Evolutionary conservation across 1,284 basidiomycete species (phyloP), one percentile per base, ranked within the genome.

Genomic region (Singerocomus inundabilis): DNA sequence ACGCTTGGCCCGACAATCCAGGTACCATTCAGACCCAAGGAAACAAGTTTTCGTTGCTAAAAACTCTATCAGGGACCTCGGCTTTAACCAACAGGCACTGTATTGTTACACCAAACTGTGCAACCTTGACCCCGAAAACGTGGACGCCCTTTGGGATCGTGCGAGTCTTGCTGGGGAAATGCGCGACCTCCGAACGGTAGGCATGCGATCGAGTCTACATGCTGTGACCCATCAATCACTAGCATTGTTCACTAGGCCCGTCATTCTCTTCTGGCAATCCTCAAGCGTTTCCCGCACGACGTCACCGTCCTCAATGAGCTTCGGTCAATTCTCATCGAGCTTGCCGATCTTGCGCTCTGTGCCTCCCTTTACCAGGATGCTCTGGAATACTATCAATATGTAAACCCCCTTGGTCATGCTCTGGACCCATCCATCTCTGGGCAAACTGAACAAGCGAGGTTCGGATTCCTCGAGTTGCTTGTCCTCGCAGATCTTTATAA

Each of bases 261-360:
- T 30, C 44, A 45, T 45, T 44, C 42, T n/a, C 18, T 46, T 28
- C 25, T 46, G 41, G 44, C 44, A 9, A 46, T 46, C 21, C 41
- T 46, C 21, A 46, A 46, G 11, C n/a, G 44, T n/a, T 31, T 46
- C 29, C 44, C 44, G 1, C 87, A 94, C 62, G 88, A 98, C 60
- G 77, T 92, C n/a, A 82, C 80, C n/a, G 82, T 95, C 26, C 76
- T 98, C 4, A 79, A 81, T 38, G 89, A 93, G 62, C 75, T 97
- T 4, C 83, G 90, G 0, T 82, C 44, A 2, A 25, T 45, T 29
- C 40, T 45, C 18, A 44, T 45, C 5, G 44, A 45, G 41, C 44
- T 46, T 21, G n/a, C 28, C 11, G 42, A 46, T 5, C 30, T 46
- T 16, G 10, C 40, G 29, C 40, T 46, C 2, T 46, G 42, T 10